A percentile compares a stretch with the other conserved stretches of the same genome.
Evolutionary conservation across 805 yeast genomes (phyloP).

Genomic region (Teunomyces atbi): DNA sequence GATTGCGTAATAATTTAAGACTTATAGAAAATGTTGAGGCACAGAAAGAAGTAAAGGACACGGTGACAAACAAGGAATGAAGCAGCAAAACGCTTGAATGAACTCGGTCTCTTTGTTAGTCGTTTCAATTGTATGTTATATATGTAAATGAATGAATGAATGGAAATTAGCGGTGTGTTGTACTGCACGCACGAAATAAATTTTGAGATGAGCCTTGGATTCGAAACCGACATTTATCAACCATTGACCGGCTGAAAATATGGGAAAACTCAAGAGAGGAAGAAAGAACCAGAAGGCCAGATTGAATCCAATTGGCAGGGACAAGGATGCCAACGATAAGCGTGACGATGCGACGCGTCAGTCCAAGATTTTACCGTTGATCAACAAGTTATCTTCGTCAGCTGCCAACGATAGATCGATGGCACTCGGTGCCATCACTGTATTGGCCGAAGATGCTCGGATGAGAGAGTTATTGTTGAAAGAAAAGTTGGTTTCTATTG

Average conservation of each 20-base stretch:
- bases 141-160: neutral
- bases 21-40: constrained; percentile 9
- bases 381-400: constrained; percentile 60
- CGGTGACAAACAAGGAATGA: neutral
- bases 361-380: constrained; percentile 64
- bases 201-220: neutral
- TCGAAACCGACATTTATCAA: neutral
- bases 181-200: neutral
- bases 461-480: constrained; percentile 65
- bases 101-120: neutral
- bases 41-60: constrained; percentile 3
- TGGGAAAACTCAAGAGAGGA: constrained; percentile 77
- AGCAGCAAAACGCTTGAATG: neutral
- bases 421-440: constrained; percentile 72
- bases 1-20: constrained; percentile 8
- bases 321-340: constrained; percentile 13
- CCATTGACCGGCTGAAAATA: constrained; percentile 17
- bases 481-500: constrained; percentile 63
- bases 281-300: constrained; percentile 37
- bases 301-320: constrained; percentile 32
- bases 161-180: neutral
- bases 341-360: constrained; percentile 50
- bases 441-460: constrained; percentile 65
- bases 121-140: neutral
- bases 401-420: constrained; percentile 71